Base-by-base conservation (phyloP, 2,329 filamentous ascomycete species). In the Cladosporium sp. region DNA sequence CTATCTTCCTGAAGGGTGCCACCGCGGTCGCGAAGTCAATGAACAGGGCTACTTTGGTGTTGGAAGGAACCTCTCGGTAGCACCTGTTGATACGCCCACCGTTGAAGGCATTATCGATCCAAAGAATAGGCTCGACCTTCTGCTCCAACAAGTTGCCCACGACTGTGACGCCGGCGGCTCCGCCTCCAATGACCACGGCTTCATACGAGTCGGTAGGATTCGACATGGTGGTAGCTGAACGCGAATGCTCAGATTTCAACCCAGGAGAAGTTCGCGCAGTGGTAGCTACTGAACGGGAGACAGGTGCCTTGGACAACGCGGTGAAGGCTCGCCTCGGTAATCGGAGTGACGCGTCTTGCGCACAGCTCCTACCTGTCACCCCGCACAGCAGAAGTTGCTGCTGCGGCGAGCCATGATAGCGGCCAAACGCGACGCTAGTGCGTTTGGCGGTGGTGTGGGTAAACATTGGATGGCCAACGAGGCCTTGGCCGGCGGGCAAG, bases 11-110 rank as follows among this genome's bases (percentile, higher is more conserved):
- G 62, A 84, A 83, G 0, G 79, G 71, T 34, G 74, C 65, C 1
- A 79, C 66, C 1, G 75, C 78, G 14, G 76, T 73, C 14, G 79
- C 79, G 64, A 78, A 84, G 28, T 77, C 71, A 54, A 80, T 68
- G 63, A 85, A 84, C 18, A 81, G 70, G 42, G 75, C 74, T 40
- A 81, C 80, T 61, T 81, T 84, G 53, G 82, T 85, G 63, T 85
- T 85, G 59, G 74, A 79, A 56, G 81, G 81, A 16, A 84, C 82
- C 61, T 83, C 80, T 44, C 80, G 74, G 62, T 85, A 85, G 61
- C 72, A 73, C 54, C 72, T 70, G 58, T 68, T 69, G 41, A 70
- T 59, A 43, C 67, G 57, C 10, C 67, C 67, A 9, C 64, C 80
- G 19, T 76, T 67, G 60, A 84, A 83, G 2, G 65, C 62, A 33